Percentiles rank a stretch among this genome's conserved stretches.
Evolutionary conservation across 2,329 filamentous ascomycete species (phyloP).

Genomic region (Xylariaceae sp.): DNA sequence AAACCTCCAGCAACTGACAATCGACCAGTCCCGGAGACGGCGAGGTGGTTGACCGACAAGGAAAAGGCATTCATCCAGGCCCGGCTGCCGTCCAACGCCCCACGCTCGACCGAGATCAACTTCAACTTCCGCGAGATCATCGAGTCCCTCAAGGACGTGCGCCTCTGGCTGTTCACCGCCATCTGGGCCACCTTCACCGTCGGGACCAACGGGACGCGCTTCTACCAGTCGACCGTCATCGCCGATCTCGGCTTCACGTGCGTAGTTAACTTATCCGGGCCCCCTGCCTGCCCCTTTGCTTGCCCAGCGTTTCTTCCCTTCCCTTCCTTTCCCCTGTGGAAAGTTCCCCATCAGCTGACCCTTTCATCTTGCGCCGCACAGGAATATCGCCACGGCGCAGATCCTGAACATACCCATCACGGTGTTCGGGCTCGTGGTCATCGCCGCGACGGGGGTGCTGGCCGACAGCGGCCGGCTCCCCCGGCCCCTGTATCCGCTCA

Average conservation of each 20-base stretch:
- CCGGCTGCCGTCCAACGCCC: slow-evolving; percentile 33
- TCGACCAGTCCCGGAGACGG: slow-evolving; percentile 20
- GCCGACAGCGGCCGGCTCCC: slow-evolving; percentile 35
- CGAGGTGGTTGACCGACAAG: slow-evolving; percentile 25
- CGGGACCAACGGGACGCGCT: slow-evolving; percentile 34
- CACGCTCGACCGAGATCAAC: slow-evolving; percentile 30
- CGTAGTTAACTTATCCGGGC: too few relatives aligned
- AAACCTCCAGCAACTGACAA: not conserved
- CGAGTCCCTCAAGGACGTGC: slow-evolving; percentile 29
- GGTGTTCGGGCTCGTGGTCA: slow-evolving; percentile 33
- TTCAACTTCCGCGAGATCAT: slow-evolving; percentile 33
- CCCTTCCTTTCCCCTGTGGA: too few relatives aligned
- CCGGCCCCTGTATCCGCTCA: slow-evolving; percentile 34
- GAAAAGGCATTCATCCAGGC: slow-evolving; percentile 37
- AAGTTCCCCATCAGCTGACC: slow-evolving; percentile 1
- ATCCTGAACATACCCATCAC: slow-evolving; percentile 42
- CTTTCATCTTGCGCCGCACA: slow-evolving; percentile 9
- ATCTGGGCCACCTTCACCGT: slow-evolving; percentile 40
- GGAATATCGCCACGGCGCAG: slow-evolving; percentile 37
- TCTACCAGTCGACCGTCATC: slow-evolving; percentile 35
- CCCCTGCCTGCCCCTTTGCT: not conserved
- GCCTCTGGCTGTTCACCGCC: slow-evolving; percentile 36
- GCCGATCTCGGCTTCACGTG: slow-evolving; percentile 34
- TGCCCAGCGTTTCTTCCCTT: too few relatives aligned
- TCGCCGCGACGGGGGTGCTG: slow-evolving; percentile 32